Base-by-base conservation (phyloP, 805 yeast genomes). In the Monosporozyma unispora region DNA sequence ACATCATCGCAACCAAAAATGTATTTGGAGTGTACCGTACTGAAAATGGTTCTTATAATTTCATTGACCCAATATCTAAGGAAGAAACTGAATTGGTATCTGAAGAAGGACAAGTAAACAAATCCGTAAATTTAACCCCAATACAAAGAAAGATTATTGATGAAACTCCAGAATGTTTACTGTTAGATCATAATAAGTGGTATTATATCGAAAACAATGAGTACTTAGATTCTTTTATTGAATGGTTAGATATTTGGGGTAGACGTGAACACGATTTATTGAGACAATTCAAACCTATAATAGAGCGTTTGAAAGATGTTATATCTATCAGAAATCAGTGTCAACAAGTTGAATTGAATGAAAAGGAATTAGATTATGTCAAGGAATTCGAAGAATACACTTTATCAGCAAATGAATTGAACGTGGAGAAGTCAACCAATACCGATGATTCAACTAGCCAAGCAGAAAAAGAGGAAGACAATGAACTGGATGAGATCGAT, bases 221-320 rank as follows among this genome's bases (percentile, higher is more conserved):
- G n/a, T 82, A 84, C 38, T 64, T 88, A 29, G 78, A 76, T 1
- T 61, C 61, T 12, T 60, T 90, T 23, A 50, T 82, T 8, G 62
- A 67, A n/a, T 84, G 91, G 87, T 69, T 89, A 46, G 81, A 84
- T 56, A 80, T 78, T 3, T 79, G 82, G 76, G 96, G 96, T 2
- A 71, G 69, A 47, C 70, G 95, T 44, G 97, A 89, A 60, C 73
- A 80, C 16, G 72, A 69, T 35, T 23, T 54, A 29, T 69, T 78
- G 38, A 83, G 82, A 56, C 95, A 85, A 57, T 62, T 87, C 41
- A 61, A 67, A 7, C 48, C 54, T 3, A 44, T 59, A 5, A 44
- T 50, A 31, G 42, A 47, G 4, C 47, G 48, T 19, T 46, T 61
- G 25, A 55, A 57, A 42, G 48, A 35, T 11, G 78, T 88, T 56